Conservation (phyloP, 2,329 filamentous ascomycete species). For the Zymoseptoria passerinii region DNA sequence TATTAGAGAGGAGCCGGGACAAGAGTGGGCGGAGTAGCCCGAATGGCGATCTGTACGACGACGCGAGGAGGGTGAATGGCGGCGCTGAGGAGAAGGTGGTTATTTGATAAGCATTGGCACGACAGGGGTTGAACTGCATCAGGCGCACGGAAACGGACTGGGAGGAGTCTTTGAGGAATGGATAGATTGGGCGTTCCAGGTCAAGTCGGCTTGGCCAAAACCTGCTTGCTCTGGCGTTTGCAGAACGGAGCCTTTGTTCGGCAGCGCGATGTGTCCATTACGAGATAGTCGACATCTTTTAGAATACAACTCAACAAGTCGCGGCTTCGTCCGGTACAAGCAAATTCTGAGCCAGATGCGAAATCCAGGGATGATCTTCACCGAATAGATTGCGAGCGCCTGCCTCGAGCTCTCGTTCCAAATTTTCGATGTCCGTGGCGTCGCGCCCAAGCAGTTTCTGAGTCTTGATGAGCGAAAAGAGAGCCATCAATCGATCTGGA, state of each 20-base stretch:
- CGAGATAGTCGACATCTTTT: background rate
- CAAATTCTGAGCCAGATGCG: too few relatives aligned
- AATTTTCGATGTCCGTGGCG: too few relatives aligned
- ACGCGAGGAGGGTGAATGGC: background rate
- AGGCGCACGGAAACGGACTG: background rate
- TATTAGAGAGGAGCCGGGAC: conserved; percentile 26
- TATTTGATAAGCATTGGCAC: too few relatives aligned
- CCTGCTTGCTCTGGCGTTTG: background rate
- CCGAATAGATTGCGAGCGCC: too few relatives aligned
- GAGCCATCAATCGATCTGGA: too few relatives aligned
- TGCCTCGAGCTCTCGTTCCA: too few relatives aligned
- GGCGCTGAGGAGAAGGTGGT: background rate
- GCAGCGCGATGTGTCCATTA: background rate
- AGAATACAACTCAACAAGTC: background rate
- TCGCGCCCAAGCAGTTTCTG: too few relatives aligned
- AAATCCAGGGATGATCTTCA: too few relatives aligned
- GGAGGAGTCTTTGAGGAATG: background rate
- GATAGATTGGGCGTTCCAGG: background rate
- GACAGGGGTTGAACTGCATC: too few relatives aligned
- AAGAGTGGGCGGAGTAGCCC: conserved; percentile 12
- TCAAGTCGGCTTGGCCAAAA: background rate
- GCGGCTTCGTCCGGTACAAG: too few relatives aligned
- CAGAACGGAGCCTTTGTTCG: background rate
- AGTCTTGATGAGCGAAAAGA: too few relatives aligned
- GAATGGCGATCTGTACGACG: conserved; percentile 7